Evolutionary conservation across 148 eudicot species (phyloP).

Genomic region (Fagopyrum homotropicum): DNA sequence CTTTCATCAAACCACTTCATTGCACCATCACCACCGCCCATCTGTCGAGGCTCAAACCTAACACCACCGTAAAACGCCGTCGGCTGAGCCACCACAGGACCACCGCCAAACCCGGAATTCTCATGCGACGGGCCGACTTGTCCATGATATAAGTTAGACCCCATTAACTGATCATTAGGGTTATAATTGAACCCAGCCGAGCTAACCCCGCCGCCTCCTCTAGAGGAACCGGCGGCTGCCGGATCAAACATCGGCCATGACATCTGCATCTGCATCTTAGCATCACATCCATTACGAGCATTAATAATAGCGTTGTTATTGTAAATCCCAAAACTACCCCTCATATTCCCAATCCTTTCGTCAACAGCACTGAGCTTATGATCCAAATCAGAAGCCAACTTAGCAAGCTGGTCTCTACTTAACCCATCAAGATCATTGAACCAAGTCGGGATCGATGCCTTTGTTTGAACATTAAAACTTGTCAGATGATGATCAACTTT

Average conservation of each 20-base stretch:
- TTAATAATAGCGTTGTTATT: not conserved
- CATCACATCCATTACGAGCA: not conserved
- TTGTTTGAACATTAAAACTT: not conserved
- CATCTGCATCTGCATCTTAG: not conserved
- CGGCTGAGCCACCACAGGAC: not conserved
- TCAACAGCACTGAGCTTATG: not conserved
- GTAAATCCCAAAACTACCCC: not conserved
- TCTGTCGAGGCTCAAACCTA: not conserved
- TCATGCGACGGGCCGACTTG: not conserved
- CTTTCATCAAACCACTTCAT: not conserved
- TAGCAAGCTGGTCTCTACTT: not conserved
- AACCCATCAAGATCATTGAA: not conserved
- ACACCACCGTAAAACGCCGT: not conserved
- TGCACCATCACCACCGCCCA: not conserved
- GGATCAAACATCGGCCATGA: not conserved
- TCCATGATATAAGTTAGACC: not conserved
- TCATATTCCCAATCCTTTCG: not conserved
- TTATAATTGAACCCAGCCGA: not conserved
- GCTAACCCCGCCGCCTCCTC: not conserved
- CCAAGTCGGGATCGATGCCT: not conserved
- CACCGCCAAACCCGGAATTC: not conserved
- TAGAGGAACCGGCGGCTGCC: not conserved
- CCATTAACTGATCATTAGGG: not conserved
- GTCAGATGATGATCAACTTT: too few species aligned
- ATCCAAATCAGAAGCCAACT: not conserved